These are phyloP conservation scores for Magnusiomyces suaveolens DNA, from an alignment of 1,139 yeast genomes.

Conservation along the genomic window DNA sequence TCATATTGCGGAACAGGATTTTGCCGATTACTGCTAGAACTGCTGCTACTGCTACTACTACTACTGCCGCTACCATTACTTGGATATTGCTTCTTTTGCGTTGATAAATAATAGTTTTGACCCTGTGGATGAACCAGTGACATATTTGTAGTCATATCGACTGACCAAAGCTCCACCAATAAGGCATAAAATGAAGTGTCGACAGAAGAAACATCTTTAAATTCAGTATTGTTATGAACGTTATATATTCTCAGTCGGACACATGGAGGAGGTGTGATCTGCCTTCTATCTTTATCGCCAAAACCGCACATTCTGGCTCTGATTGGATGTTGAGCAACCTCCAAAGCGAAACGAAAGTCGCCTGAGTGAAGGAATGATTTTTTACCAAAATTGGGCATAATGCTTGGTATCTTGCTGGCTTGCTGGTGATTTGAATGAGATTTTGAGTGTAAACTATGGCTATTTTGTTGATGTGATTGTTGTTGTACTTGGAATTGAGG, in stretches of 20 bases:
- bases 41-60: not conserved
- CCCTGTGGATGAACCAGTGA: conserved; percentile 24
- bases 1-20: not conserved
- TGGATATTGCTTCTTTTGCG: not conserved
- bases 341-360: conserved; percentile 21
- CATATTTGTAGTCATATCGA: conserved; percentile 30
- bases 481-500: too few species aligned
- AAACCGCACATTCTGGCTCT: conserved; percentile 42
- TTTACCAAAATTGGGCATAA: conserved; percentile 1
- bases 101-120: conserved; percentile 11
- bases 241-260: conserved; percentile 30
- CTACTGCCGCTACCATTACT: not conserved
- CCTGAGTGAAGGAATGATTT: conserved; percentile 7
- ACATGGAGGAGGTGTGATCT: conserved; percentile 40
- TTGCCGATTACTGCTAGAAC: not conserved
- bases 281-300: conserved; percentile 39
- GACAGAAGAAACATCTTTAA: conserved; percentile 23
- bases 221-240: conserved; percentile 22
- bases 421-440: not conserved
- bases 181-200: conserved; percentile 31
- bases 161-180: conserved; percentile 35
- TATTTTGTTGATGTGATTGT: too few species aligned
- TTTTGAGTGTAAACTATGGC: too few species aligned
- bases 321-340: conserved; percentile 37
- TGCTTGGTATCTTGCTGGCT: not conserved